Evolutionary conservation across 2,329 filamentous ascomycete genomes (phyloP).

Genomic region (Sarocladiaceae sp.): DNA sequence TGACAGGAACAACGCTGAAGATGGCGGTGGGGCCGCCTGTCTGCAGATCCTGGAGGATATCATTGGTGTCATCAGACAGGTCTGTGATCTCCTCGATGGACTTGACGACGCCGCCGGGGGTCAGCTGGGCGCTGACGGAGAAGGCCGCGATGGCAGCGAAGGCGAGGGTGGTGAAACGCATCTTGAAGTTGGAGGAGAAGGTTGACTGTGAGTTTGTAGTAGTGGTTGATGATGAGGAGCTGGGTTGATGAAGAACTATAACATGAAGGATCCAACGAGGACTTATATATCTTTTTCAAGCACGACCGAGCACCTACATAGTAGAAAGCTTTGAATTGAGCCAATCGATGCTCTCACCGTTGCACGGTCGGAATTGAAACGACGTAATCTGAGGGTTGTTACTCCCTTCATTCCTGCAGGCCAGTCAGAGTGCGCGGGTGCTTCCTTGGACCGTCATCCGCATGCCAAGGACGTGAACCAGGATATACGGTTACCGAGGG

Average conservation of each 20-base stretch:
- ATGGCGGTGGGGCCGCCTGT: neutral
- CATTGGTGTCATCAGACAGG: constrained; percentile 12
- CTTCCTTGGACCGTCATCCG: neutral
- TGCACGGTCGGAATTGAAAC: no score
- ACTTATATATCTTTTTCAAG: neutral
- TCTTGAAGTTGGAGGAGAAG: neutral
- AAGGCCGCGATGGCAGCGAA: constrained; percentile 15
- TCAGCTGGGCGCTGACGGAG: constrained; percentile 12
- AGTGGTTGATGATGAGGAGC: neutral
- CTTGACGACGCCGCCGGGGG: constrained; percentile 10
- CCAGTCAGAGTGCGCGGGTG: neutral
- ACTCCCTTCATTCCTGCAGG: neutral
- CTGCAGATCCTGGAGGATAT: constrained; percentile 9
- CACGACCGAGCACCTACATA: no score
- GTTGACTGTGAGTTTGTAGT: neutral
- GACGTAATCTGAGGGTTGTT: no score
- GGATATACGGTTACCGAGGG: neutral
- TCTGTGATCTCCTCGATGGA: constrained; percentile 14
- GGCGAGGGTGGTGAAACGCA: constrained; percentile 10
- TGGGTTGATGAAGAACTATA: neutral
- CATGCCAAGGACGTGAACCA: neutral
- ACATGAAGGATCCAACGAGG: no score
- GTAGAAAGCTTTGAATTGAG: no score
- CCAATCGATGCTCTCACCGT: no score
- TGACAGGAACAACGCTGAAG: constrained; percentile 9